Base-by-base conservation (phyloP, 805 yeast genomes). In the Candida ascalaphidarum region DNA sequence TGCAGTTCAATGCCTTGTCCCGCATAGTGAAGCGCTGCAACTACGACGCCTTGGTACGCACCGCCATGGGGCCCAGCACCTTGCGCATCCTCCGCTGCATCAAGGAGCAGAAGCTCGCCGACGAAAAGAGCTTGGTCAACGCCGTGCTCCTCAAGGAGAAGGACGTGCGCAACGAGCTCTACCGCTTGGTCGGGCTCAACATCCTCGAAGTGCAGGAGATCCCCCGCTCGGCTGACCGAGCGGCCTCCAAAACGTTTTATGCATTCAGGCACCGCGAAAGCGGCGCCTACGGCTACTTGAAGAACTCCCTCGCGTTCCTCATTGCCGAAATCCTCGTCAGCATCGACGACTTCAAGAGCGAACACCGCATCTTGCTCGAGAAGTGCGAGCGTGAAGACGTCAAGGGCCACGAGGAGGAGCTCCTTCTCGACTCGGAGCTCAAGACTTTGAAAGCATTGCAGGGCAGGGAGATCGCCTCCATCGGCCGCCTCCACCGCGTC, bases 381-480 rank as follows among this genome's bases (percentile, higher is more conserved):
- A 89, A 89, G 52, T 77, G 88, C 32, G 80, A 79, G 37, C 71
- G 98, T 55, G 94, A 81, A 36, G 97, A 92, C 47, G 96, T 89
- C 11, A 75, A 73, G 44, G 94, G 92, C 2, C 71, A 72, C 38
- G 95, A 84, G 48, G 72, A 71, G 17, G 85, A 80, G 41, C 65
- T 81, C 35, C 55, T 92, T 26, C 59, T 86, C 22, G 77, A 80
- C 13, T 70, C 77, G 26, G 98, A 89, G 52, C 60, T 82, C 38
- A 68, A 74, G 32, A 89, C 83, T 39, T 60, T 86, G 40, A 72
- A 73, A 31, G 61, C 63, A 37, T 67, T 81, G 36, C 74, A 72
- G 33, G 68, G 65, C 16, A 56, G 72, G 33, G 85, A 81, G 46
- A 54, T 73, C 30, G 57, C 61, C 22, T 61, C 71, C 25, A 48